These are phyloP conservation scores for Phyllosticta citrichinensis DNA, from an alignment of 2,329 filamentous ascomycete species.

Conservation along the genomic window DNA sequence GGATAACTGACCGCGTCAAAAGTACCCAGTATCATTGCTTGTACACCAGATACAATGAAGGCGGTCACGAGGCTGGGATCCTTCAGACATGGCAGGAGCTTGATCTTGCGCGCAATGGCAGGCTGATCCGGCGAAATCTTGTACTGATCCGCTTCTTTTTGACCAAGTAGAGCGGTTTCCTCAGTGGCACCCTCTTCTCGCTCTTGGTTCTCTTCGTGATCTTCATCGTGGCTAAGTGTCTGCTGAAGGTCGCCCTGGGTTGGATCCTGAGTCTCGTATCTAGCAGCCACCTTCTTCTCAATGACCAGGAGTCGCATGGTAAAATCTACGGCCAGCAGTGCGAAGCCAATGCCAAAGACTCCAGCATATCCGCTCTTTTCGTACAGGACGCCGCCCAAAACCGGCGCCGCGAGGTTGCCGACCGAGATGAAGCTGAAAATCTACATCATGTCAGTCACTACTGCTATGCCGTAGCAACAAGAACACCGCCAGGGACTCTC, in stretches of 20 bases:
- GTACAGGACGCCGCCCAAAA: conserved; percentile 52
- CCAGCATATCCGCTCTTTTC: conserved; percentile 47
- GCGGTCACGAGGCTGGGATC: conserved; percentile 25
- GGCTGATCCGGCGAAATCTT: conserved; percentile 1
- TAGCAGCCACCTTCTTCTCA: conserved; percentile 49
- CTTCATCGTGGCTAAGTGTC: not conserved
- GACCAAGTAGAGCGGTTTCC: conserved; percentile 1
- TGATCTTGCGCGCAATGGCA: conserved; percentile 21
- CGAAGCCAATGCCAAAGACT: conserved; percentile 48
- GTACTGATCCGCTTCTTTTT: conserved; percentile 7
- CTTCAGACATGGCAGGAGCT: conserved; percentile 37
- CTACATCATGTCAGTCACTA: conserved; percentile 13
- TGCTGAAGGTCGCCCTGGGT: not conserved
- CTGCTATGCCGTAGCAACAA: not conserved
- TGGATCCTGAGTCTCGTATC: conserved; percentile 5
- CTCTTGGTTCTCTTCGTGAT: not conserved
- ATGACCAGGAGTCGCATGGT: conserved; percentile 49
- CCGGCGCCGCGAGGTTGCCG: conserved; percentile 46
- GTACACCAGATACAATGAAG: conserved; percentile 30
- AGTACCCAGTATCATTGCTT: conserved; percentile 32
- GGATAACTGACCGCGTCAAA: conserved; percentile 30
- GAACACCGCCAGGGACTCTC: conserved; percentile 4
- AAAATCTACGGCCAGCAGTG: conserved; percentile 48
- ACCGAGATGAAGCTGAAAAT: conserved; percentile 51
- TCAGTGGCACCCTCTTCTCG: not conserved